Percentiles rank a stretch among this genome's conserved stretches.
phyloP scores from a whole-genome alignment of 129 eudicot genomes.

The Lactuca sativa region DNA sequence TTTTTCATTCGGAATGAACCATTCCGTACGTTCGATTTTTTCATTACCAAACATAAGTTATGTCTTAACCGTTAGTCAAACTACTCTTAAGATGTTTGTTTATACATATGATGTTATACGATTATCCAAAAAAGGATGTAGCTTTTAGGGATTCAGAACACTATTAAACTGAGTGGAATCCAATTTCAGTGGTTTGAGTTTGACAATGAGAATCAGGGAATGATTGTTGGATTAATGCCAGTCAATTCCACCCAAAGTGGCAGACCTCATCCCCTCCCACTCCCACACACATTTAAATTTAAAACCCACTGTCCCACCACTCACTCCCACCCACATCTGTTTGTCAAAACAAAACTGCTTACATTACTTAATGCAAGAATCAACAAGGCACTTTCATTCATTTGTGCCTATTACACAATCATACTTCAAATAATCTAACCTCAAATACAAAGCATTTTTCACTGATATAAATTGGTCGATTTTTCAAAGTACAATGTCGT shows the following conservation, averaged over 20 bases:
- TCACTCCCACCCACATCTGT: conserved; percentile 93
- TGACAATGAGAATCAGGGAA: neutral
- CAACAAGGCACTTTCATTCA: neutral
- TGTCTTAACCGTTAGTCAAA: neutral
- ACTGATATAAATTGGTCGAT: too few species aligned
- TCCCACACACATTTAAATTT: conserved; percentile 49
- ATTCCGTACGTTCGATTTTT: too few species aligned
- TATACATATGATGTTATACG: neutral
- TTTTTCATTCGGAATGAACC: too few species aligned
- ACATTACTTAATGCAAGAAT: too few species aligned
- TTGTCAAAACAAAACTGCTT: neutral
- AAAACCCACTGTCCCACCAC: conserved; percentile 90
- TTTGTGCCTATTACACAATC: too few species aligned
- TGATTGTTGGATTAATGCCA: conserved; percentile 52
- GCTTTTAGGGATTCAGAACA: conserved; percentile 13
- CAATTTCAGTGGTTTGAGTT: neutral
- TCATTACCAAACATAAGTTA: too few species aligned
- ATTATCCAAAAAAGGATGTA: neutral
- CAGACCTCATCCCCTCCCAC: conserved; percentile 93
- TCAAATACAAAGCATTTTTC: too few species aligned
- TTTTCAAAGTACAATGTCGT: too few species aligned
- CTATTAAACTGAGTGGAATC: neutral
- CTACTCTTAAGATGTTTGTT: neutral
- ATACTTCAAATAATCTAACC: too few species aligned
- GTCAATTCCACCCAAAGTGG: conserved; percentile 85